Conservation (phyloP, 2,329 filamentous ascomycete species). For the Chaetothyriales sp. region DNA sequence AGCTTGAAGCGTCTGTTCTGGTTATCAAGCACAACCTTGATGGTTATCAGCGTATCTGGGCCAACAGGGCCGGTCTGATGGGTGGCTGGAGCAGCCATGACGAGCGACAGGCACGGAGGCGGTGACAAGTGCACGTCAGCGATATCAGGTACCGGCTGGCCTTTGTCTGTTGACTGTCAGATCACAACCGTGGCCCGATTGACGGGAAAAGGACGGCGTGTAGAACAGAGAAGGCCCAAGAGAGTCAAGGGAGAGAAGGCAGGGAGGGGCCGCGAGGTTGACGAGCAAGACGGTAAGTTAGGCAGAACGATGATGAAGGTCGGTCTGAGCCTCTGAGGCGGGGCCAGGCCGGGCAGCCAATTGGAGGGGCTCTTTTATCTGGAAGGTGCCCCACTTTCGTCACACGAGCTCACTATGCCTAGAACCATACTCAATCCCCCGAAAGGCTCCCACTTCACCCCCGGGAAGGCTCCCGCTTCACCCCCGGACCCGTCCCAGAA, state of each 20-base stretch:
- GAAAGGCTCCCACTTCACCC: no score
- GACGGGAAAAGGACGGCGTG: constrained; percentile 2
- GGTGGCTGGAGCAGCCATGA: constrained; percentile 27
- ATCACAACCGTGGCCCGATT: not conserved
- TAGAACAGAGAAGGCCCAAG: constrained; percentile 1
- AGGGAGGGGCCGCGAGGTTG: not conserved
- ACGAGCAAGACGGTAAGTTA: not conserved
- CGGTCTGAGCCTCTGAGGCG: not conserved
- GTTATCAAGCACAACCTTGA: constrained; percentile 72
- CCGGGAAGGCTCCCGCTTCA: no score
- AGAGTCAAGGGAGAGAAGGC: constrained; percentile 6
- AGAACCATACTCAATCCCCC: no score
- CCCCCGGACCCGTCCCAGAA: no score
- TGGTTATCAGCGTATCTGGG: constrained; percentile 60
- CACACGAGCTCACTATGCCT: no score
- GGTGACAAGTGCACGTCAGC: constrained; percentile 1
- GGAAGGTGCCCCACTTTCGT: no score
- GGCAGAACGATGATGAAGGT: not conserved
- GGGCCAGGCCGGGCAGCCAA: not conserved
- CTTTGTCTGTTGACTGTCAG: not conserved
- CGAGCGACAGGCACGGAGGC: constrained; percentile 10
- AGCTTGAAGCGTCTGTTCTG: constrained; percentile 73
- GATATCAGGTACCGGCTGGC: not conserved
- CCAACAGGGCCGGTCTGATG: constrained; percentile 34
- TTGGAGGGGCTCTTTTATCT: no score